Evolutionary conservation across 495 filamentous ascomycete species (phyloP).

Genomic region (Margaritispora aquatica): DNA sequence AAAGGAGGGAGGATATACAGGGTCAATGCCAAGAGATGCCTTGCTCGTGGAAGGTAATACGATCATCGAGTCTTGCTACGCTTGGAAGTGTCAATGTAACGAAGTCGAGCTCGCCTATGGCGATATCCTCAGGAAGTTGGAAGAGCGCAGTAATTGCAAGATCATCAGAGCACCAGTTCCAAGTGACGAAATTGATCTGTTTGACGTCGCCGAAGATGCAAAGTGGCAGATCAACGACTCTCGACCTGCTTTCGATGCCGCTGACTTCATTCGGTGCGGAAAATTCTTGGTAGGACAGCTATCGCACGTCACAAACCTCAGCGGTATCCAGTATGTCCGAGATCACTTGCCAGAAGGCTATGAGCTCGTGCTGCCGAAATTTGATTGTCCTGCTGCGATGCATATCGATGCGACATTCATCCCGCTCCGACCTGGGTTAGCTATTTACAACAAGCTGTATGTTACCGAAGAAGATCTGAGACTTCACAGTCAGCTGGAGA

Average conservation of each 20-base stretch:
- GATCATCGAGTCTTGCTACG: neutral
- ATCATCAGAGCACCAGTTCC: neutral
- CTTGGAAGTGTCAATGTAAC: neutral
- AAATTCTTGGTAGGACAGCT: neutral
- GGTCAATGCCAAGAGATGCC: neutral
- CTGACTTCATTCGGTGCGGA: neutral
- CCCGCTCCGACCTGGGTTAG: neutral
- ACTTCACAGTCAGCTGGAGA: neutral
- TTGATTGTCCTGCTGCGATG: neutral
- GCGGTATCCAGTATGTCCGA: neutral
- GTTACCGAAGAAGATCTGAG: neutral
- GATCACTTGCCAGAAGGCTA: neutral
- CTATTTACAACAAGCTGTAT: neutral
- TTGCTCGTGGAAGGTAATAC: neutral
- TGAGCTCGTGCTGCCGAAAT: neutral
- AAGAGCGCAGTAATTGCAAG: neutral
- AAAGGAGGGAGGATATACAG: neutral
- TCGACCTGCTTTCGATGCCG: neutral
- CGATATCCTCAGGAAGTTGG: neutral
- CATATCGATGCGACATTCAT: neutral
- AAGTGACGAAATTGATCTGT: neutral
- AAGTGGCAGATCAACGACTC: neutral
- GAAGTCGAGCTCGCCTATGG: neutral
- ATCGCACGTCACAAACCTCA: neutral
- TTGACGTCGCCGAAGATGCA: neutral